phyloP scores from a whole-genome alignment of 495 filamentous ascomycete species.

The Lasiosphaeria miniovina region DNA sequence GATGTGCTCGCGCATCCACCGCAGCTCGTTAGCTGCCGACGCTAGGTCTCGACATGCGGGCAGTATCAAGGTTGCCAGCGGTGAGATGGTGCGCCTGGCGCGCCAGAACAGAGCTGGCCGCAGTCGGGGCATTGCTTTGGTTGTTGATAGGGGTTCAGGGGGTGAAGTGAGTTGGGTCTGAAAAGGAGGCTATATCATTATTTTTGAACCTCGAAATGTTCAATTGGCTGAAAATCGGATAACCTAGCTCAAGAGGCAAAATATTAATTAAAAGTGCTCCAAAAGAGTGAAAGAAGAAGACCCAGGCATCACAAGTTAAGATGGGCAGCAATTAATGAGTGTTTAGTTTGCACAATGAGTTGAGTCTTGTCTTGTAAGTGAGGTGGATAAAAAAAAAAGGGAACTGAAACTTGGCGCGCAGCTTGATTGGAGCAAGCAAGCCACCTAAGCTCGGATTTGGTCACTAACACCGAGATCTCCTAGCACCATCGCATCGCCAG shows the following conservation, averaged over 20 bases:
- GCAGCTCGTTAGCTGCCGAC: conserved; percentile 73
- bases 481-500: too few relatives aligned
- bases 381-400: neutral
- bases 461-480: too few relatives aligned
- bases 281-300: too few relatives aligned
- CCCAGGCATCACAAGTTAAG: too few relatives aligned
- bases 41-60: conserved; percentile 62
- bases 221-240: too few relatives aligned
- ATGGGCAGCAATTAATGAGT: neutral
- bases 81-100: conserved; percentile 51
- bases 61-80: conserved; percentile 65
- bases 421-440: too few relatives aligned
- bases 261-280: too few relatives aligned
- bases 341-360: neutral
- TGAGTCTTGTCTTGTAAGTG: neutral
- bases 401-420: neutral
- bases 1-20: conserved; percentile 73
- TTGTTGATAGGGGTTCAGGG: neutral
- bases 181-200: too few relatives aligned
- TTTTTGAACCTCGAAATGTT: too few relatives aligned
- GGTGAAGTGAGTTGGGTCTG: neutral
- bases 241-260: too few relatives aligned
- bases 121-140: conserved; percentile 70
- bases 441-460: too few relatives aligned
- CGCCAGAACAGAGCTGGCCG: conserved; percentile 53